Conservation (phyloP, 805 yeast genomes). For the Wickerhamiella musiphila region DNA sequence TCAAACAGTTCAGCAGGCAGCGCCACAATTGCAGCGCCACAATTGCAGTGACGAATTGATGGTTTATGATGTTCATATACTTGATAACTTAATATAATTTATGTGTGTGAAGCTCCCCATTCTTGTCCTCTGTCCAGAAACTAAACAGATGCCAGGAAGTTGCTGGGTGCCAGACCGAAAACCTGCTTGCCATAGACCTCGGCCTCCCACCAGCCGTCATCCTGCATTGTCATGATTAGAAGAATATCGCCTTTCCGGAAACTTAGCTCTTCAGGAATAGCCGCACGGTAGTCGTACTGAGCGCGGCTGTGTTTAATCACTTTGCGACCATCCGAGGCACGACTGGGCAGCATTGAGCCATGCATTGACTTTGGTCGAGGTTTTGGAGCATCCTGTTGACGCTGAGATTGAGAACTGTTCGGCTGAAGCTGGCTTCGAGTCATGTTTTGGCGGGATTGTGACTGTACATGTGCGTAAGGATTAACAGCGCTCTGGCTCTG, state of each 20-base stretch:
- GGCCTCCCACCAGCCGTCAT: slow-evolving; percentile 64
- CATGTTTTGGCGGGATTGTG: slow-evolving; percentile 7
- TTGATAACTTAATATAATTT: too few species aligned
- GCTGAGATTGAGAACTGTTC: slow-evolving; percentile 4
- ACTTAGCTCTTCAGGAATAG: slow-evolving; percentile 41
- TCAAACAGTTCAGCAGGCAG: too few species aligned
- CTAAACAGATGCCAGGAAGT: slow-evolving; percentile 23
- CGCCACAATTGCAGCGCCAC: too few species aligned
- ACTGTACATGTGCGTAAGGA: not conserved
- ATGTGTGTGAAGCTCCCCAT: too few species aligned
- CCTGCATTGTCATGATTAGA: slow-evolving; percentile 37
- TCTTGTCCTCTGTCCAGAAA: too few species aligned
- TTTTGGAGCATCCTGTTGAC: slow-evolving; percentile 5
- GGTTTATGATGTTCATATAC: too few species aligned
- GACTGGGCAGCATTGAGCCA: slow-evolving; percentile 32
- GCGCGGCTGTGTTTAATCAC: slow-evolving; percentile 39
- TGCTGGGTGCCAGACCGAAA: slow-evolving; percentile 49
- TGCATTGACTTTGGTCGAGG: slow-evolving; percentile 4
- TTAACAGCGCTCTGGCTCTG: too few species aligned
- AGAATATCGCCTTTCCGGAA: slow-evolving; percentile 42
- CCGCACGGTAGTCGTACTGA: slow-evolving; percentile 39
- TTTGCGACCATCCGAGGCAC: slow-evolving; percentile 35
- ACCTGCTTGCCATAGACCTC: slow-evolving; percentile 29
- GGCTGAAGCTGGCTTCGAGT: not conserved
- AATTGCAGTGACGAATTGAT: too few species aligned